phyloP scores from a whole-genome alignment of 345 rosid genomes.

The Populus tremula region DNA sequence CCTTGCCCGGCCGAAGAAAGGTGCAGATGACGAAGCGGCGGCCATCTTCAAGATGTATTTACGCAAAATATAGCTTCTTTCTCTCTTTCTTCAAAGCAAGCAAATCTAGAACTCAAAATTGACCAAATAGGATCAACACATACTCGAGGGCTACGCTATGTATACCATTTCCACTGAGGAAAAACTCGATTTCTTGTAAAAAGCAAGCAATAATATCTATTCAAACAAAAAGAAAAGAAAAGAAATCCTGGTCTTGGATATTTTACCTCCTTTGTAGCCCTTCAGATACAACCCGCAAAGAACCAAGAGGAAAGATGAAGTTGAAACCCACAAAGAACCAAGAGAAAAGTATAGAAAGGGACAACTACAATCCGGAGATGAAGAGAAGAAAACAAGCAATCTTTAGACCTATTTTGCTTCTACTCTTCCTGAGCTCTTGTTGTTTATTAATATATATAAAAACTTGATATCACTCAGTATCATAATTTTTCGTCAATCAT shows the following conservation, averaged over 20 bases:
- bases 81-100: neutral
- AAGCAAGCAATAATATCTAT: neutral
- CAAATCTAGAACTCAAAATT: slow-evolving; percentile 4
- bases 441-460: slow-evolving; percentile 9
- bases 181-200: neutral
- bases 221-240: neutral
- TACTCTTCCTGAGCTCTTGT: slow-evolving; percentile 13
- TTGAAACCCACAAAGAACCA: slow-evolving; percentile 36
- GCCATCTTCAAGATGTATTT: slow-evolving; percentile 16
- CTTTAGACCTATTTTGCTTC: slow-evolving; percentile 32
- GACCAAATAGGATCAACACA: neutral
- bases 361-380: slow-evolving; percentile 52
- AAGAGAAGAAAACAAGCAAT: slow-evolving; percentile 42
- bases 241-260: neutral
- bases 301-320: slow-evolving; percentile 22
- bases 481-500: slow-evolving; percentile 20
- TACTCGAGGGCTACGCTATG: neutral
- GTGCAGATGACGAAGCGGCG: slow-evolving; percentile 17
- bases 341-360: slow-evolving; percentile 33
- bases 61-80: neutral
- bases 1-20: slow-evolving; percentile 5
- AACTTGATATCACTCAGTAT: neutral
- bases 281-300: slow-evolving; percentile 8
- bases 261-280: neutral
- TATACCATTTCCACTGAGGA: neutral